Base-by-base conservation (phyloP, 768 basidiomycete species). In the Plicaturopsis crispa region DNA sequence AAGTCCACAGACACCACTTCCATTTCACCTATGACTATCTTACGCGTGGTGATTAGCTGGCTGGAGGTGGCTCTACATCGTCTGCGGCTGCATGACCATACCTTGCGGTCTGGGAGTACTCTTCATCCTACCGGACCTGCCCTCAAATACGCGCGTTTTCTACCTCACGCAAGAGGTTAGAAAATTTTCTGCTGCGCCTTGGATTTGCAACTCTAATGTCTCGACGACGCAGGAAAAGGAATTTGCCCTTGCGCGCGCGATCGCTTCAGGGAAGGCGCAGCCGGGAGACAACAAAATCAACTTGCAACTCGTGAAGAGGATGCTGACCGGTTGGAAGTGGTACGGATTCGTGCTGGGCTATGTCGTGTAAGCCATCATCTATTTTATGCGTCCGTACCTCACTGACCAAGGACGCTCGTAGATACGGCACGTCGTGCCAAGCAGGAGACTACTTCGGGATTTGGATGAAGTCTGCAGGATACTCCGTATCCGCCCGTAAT, bases 41-140 rank as follows among this genome's bases (percentile, higher is more conserved):
- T 13, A 17, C 12, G 28, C 41, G 11, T 34, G 4, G 18, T 18
- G 17, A 14, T 22, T 24, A 46, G 52, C 50, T 16, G 52, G 52
- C 21, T 54, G 52, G 52, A 44, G 52, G 51, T 54, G 53, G 53
- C 44, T 54, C 10, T 54, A 50, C 32, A 50, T 54, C 32, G 31
- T 54, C 19, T 54, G 50, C 31, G 51, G 53, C 3, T 52, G 50
- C 34, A 54, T 52, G 50, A 54, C 53, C 10, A 26, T 50, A 19
- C 53, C 53, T 3, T 52, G 53, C 28, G 53, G 50, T 14, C 23
- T 51, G 6, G 35, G 48, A 6, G 39, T 54, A 23, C 37, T 45
- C 24, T 43, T 52, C 32, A 40, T 50, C 11, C 47, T 54, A 10
- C 53, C 53, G 10, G 53, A 54, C 33, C 31, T 54, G 3, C 53